A percentile compares a stretch with the other conserved stretches of the same genome.
phyloP scores from a whole-genome alignment of 768 basidiomycete genomes.

The Nidularia pulvinata region DNA sequence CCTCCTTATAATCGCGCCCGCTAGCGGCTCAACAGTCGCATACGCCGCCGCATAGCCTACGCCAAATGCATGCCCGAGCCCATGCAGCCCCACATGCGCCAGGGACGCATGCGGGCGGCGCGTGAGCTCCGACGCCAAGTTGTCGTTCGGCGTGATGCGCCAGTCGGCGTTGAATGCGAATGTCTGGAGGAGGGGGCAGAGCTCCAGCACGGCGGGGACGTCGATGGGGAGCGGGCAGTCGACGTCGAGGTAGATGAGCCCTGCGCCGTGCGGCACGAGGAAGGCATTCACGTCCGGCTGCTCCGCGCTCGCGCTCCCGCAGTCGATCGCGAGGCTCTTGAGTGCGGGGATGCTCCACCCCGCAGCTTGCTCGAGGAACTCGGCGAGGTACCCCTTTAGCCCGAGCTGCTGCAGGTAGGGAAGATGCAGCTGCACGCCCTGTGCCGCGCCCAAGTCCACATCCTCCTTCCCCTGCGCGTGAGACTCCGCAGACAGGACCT shows the following conservation, averaged over 20 bases:
- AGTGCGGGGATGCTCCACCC: conserved; percentile 71
- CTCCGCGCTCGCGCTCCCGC: conserved; percentile 31
- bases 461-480: neutral
- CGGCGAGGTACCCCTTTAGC: conserved; percentile 56
- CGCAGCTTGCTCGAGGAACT: conserved; percentile 68
- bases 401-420: conserved; percentile 63
- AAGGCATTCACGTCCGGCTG: conserved; percentile 62
- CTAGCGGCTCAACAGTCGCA: conserved; percentile 31
- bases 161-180: conserved; percentile 81
- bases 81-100: conserved; percentile 66
- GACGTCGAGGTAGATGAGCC: conserved; percentile 66
- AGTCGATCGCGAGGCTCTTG: conserved; percentile 53
- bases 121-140: conserved; percentile 35
- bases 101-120: conserved; percentile 57
- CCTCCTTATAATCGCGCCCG: conserved; percentile 41
- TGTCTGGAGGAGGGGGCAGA: conserved; percentile 60
- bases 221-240: conserved; percentile 52
- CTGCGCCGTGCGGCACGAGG: conserved; percentile 54
- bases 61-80: conserved; percentile 68
- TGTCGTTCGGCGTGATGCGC: conserved; percentile 41
- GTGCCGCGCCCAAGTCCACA: conserved; percentile 47
- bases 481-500: conserved; percentile 10
- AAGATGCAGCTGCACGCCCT: conserved; percentile 51
- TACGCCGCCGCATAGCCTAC: conserved; percentile 50
- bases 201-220: conserved; percentile 56